Percentiles rank a stretch among this genome's conserved stretches.
These are phyloP conservation scores for Rhizoclosmatium sp. DNA, from an alignment of 192 early-diverging fungal species.

Conservation along the genomic window DNA sequence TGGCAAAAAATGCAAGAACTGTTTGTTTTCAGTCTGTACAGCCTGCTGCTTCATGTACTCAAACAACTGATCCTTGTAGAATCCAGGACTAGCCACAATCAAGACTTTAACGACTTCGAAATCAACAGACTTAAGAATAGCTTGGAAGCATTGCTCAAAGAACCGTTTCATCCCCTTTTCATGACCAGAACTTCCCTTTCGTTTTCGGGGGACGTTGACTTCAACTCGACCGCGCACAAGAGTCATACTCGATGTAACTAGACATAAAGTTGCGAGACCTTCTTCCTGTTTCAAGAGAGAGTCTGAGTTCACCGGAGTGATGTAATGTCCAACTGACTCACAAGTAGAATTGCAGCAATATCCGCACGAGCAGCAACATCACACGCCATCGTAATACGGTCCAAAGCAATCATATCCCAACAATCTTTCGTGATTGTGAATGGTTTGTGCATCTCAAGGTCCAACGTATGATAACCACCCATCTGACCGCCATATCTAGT, in stretches of 20 bases:
- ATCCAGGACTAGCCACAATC: conserved; percentile 96
- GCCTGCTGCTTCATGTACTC: conserved; percentile 88
- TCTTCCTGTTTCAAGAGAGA: conserved; percentile 35
- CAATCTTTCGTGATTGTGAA: conserved; percentile 88
- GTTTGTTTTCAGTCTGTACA: conserved; percentile 79
- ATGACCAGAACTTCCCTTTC: conserved; percentile 85
- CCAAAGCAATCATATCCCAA: conserved; percentile 94
- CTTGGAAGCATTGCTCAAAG: conserved; percentile 91
- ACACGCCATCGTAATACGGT: conserved; percentile 87
- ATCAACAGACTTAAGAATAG: conserved; percentile 77
- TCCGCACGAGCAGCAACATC: conserved; percentile 91
- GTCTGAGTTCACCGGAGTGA: neutral
- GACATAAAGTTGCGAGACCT: conserved; percentile 91
- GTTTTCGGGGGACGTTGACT: conserved; percentile 87
- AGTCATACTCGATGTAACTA: conserved; percentile 95
- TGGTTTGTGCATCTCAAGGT: conserved; percentile 62
- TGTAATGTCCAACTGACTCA: conserved; percentile 54
- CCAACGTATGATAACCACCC: conserved; percentile 93
- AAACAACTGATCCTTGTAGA: conserved; percentile 89
- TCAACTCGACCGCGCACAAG: conserved; percentile 94
- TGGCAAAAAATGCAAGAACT: conserved; percentile 80
- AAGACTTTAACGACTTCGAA: conserved; percentile 96
- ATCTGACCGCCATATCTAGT: conserved; percentile 56
- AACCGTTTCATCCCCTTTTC: conserved; percentile 84
- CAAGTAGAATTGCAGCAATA: conserved; percentile 88